Evolutionary conservation across 371 early-diverging fungal species (phyloP), one percentile per base, ranked within the genome.

Genomic region (Zychaea mexicana): DNA sequence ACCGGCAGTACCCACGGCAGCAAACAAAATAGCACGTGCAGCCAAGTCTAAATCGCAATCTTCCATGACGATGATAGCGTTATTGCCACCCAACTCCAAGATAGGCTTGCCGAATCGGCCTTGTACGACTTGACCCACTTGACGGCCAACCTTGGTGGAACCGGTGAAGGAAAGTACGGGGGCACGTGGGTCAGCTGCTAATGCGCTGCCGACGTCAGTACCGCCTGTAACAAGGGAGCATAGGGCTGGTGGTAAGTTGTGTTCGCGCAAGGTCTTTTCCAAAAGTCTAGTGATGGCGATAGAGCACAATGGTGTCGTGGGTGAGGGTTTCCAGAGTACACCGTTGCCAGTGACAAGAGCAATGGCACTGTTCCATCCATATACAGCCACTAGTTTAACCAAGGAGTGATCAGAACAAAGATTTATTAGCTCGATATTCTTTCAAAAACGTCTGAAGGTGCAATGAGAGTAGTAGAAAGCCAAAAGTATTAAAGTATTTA

Each of bases 1-100:
- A 26, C 98, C 98, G 46, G 96, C 94, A 24, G 98, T 98, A 38
- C 98, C 98, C 8, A 97, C 98, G 19, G 98, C 96, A 17, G 98
- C 97, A 80, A 98, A 98, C 47, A 97, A 79, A 55, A 93, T 88
- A 12, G 95, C 87, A 38, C 95, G 88, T 10, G 96, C 82, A 7
- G 98, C 97, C 49, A 98, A 76, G 55, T 96, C 95, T 22, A 96
- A 65, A 71, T 98, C 96, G n/a, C 97, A 96, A 64, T 97, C 97
- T 26, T 91, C 90, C 73, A 90, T 92, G 39, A 95, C 95, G 52
- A 96, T 89, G 57, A 97, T 91, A 46, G 97, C 97, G 66, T 97
- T 98, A 86, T 98, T 98, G 26, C 98, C 98, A 52, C 98, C 98
- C 17, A 98, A 85, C 76, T 98, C 98, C 45, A 98, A 71, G 31